phyloP scores from a whole-genome alignment of 805 yeast species.

The Naumovozyma baii region DNA sequence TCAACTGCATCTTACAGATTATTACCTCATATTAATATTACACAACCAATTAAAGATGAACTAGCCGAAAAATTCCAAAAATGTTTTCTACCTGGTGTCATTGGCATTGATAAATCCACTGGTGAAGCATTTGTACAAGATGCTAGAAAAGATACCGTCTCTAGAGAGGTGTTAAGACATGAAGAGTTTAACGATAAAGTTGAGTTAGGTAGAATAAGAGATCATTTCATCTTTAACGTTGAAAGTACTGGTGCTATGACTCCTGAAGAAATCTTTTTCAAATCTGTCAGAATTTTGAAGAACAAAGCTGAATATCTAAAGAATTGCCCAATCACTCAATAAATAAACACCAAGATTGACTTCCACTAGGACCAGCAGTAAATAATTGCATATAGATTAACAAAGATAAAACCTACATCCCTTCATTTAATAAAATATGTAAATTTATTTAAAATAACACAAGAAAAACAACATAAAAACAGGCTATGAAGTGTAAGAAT shows the following conservation, averaged over 20 bases:
- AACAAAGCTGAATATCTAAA: slow-evolving; percentile 75
- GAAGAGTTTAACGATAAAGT: slow-evolving; percentile 84
- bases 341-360: slow-evolving; percentile 9
- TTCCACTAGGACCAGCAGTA: no score
- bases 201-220: slow-evolving; percentile 81
- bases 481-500: no score
- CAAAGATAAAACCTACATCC: neutral
- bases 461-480: no score
- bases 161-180: slow-evolving; percentile 92
- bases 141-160: slow-evolving; percentile 91
- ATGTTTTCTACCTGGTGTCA: slow-evolving; percentile 91
- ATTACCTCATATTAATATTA: slow-evolving; percentile 76
- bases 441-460: no score
- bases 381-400: neutral
- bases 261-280: slow-evolving; percentile 91
- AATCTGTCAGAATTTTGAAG: slow-evolving; percentile 74
- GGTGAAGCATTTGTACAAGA: slow-evolving; percentile 77
- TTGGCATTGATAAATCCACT: slow-evolving; percentile 50
- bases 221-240: slow-evolving; percentile 87
- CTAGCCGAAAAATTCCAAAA: slow-evolving; percentile 71
- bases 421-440: no score
- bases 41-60: slow-evolving; percentile 63
- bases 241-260: slow-evolving; percentile 96
- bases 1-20: slow-evolving; percentile 93
- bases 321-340: slow-evolving; percentile 65